Conservation (phyloP, 306 rosid genomes). For the Cucumis hystrix region DNA sequence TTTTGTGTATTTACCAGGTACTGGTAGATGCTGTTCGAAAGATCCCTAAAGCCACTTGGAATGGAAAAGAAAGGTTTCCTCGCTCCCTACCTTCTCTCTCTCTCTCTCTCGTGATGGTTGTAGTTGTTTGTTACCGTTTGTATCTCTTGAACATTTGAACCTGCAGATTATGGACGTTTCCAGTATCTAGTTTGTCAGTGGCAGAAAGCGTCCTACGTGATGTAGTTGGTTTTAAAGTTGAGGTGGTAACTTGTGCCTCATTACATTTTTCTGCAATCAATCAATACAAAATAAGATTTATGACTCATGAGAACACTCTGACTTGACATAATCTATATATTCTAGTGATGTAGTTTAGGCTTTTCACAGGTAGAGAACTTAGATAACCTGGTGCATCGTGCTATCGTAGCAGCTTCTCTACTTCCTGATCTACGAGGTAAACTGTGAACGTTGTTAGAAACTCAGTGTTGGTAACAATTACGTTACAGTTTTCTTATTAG, state of each 20-base stretch:
- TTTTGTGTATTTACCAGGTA: conserved; percentile 19
- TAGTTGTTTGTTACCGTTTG: background rate
- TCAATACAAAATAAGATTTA: background rate
- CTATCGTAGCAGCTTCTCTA: conserved; percentile 49
- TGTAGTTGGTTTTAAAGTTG: conserved; percentile 36
- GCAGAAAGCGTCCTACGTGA: conserved; percentile 56
- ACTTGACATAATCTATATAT: background rate
- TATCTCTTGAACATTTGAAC: background rate
- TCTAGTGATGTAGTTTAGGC: background rate
- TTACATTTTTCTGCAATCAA: conserved; percentile 4
- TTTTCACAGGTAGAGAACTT: conserved; percentile 53
- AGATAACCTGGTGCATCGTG: conserved; percentile 71
- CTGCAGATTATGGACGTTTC: conserved; percentile 87
- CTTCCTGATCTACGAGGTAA: conserved; percentile 78
- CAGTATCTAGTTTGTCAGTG: conserved; percentile 41
- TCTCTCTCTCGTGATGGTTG: background rate
- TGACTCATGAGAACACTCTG: background rate
- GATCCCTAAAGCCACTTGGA: conserved; percentile 69
- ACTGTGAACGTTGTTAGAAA: background rate
- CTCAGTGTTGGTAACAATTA: background rate
- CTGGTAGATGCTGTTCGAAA: conserved; percentile 46
- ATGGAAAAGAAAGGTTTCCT: conserved; percentile 59
- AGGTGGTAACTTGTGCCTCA: conserved; percentile 33
- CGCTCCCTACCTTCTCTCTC: background rate
- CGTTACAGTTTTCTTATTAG: background rate